These are phyloP conservation scores for Penicillium thymicola DNA, from an alignment of 2,329 filamentous ascomycete species.

Conservation along the genomic window DNA sequence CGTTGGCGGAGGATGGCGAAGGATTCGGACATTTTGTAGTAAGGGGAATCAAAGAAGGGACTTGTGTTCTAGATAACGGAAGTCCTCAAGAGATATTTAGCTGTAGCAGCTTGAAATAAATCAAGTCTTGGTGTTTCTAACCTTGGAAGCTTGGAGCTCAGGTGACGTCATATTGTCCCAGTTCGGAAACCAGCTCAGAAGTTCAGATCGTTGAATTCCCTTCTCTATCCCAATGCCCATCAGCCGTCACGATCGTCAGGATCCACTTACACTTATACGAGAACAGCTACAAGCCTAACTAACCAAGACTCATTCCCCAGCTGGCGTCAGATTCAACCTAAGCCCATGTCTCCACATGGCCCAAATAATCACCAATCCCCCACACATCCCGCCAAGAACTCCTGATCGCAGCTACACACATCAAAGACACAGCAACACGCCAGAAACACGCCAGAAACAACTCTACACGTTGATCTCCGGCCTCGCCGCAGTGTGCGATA, in stretches of 20 bases:
- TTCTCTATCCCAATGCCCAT: too few relatives aligned
- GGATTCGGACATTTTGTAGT: constrained; percentile 38
- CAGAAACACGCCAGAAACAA: constrained; percentile 9
- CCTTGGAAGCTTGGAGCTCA: background rate
- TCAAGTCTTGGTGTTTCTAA: background rate
- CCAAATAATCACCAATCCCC: constrained; percentile 2
- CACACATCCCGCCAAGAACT: constrained; percentile 2
- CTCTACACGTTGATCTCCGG: constrained; percentile 6
- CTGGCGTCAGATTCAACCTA: too few relatives aligned
- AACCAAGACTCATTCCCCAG: background rate
- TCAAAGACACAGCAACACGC: background rate
- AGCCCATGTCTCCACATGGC: constrained; percentile 13
- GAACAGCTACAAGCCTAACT: background rate
- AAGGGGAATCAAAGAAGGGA: too few relatives aligned
- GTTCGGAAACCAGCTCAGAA: background rate
- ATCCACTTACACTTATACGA: background rate
- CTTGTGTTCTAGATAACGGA: too few relatives aligned
- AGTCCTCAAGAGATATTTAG: background rate
- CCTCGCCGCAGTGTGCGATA: constrained; percentile 4
- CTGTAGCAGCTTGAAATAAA: background rate
- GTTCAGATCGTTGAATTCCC: background rate
- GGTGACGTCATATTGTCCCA: background rate
- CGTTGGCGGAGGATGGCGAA: constrained; percentile 48
- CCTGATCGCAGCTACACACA: constrained; percentile 2
- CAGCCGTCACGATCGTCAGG: too few relatives aligned